Evolutionary conservation across 306 rosid genomes (phyloP).

Genomic region (Abrus precatorius): DNA sequence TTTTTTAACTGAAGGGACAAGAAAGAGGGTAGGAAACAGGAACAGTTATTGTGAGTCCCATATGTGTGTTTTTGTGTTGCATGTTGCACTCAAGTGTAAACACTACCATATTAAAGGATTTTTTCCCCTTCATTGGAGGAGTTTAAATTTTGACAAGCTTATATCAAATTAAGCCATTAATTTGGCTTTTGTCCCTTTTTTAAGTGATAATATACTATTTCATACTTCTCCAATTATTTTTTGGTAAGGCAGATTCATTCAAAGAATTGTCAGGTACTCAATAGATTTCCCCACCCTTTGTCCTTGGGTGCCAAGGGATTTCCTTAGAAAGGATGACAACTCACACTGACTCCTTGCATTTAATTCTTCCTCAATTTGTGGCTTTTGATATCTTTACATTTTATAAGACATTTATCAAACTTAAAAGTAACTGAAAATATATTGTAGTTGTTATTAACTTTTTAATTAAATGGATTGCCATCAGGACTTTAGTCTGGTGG

Average conservation of each 20-base stretch:
- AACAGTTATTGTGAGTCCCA: not conserved
- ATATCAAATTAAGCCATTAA: slow-evolving; percentile 11
- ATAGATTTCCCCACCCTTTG: not conserved
- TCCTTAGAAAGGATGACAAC: not conserved
- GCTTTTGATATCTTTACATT: slow-evolving; percentile 16
- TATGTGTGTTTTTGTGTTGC: not conserved
- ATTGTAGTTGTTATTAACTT: not conserved
- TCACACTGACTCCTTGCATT: slow-evolving; percentile 1
- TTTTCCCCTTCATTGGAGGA: not conserved
- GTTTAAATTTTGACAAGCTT: slow-evolving; percentile 4
- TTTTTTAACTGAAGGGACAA: not conserved
- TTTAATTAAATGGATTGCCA: not conserved
- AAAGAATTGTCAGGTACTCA: not conserved
- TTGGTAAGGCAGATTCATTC: not conserved
- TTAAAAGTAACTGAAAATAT: slow-evolving; percentile 20
- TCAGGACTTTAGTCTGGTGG: not conserved
- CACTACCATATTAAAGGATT: not conserved
- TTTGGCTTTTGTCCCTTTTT: not conserved
- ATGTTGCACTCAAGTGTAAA: slow-evolving; percentile 26
- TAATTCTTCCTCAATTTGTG: slow-evolving; percentile 41
- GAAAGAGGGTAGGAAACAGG: not conserved
- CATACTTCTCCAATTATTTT: not conserved
- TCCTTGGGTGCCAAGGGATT: not conserved
- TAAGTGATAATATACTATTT: not conserved
- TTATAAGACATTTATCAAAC: slow-evolving; percentile 29